phyloP scores from a whole-genome alignment of 345 rosid species.

The Lepidium africanum region DNA sequence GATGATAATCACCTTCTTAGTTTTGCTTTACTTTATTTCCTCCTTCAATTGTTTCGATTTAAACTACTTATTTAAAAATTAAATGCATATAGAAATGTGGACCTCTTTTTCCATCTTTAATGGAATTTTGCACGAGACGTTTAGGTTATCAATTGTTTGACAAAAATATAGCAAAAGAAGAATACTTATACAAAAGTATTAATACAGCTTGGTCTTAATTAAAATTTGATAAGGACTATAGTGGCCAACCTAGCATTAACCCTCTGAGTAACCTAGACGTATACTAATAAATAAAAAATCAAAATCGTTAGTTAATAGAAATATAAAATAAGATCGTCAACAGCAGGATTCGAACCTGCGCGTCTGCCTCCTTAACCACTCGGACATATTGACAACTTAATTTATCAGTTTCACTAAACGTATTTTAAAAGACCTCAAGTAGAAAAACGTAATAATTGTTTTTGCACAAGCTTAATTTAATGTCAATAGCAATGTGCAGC shows the following conservation, averaged over 20 bases:
- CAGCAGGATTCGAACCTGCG: conserved; percentile 99
- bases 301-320: no score
- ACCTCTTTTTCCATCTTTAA: no score
- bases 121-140: no score
- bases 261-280: no score
- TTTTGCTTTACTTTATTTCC: neutral
- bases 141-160: no score
- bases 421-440: neutral
- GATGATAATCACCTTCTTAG: neutral
- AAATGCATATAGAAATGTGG: no score
- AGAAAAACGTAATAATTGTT: neutral
- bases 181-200: no score
- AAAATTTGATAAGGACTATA: no score
- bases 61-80: neutral
- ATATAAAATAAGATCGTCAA: conserved; percentile 37
- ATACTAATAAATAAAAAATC: no score
- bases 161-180: no score
- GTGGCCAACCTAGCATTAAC: neutral
- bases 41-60: neutral
- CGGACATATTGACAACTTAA: conserved; percentile 60
- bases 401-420: fast-evolving
- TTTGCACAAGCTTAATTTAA: no score
- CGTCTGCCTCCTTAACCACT: conserved; percentile 99
- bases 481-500: neutral
- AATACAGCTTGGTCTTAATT: no score